Conservation (phyloP, 192 early-diverging fungal genomes). For the Dissophora ornata region DNA sequence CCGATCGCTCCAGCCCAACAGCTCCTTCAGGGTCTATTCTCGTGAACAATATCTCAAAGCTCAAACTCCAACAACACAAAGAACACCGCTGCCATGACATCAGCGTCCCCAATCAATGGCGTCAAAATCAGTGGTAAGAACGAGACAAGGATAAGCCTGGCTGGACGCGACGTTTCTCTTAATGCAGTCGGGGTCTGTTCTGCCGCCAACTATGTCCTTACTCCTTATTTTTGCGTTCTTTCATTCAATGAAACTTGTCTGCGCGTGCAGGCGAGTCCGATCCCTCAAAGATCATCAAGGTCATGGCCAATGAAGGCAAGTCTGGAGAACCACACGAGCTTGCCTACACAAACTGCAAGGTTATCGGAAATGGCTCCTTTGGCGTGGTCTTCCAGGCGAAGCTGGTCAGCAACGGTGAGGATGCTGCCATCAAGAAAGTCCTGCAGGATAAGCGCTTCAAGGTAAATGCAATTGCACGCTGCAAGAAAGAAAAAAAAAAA, state of each 20-base stretch:
- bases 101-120: constrained; percentile 50
- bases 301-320: constrained; percentile 88
- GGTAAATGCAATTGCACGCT: no score
- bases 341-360: constrained; percentile 90
- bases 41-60: no score
- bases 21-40: no score
- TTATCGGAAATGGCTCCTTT: constrained; percentile 98
- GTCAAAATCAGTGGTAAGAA: constrained; percentile 51
- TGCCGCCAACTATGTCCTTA: no score
- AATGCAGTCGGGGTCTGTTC: no score
- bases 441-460: constrained; percentile 99
- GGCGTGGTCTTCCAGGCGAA: constrained; percentile 98
- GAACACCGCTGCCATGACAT: constrained; percentile 25
- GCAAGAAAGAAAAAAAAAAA: neutral
- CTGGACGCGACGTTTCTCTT: neutral
- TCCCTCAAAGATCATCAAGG: constrained; percentile 74
- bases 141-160: neutral
- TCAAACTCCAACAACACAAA: neutral
- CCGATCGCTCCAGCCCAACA: no score
- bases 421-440: constrained; percentile 98
- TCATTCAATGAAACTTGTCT: neutral
- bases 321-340: constrained; percentile 89
- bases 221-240: neutral
- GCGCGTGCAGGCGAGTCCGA: constrained; percentile 57
- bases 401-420: constrained; percentile 80